These are phyloP conservation scores for Salix brachista DNA, from an alignment of 345 rosid species.

Conservation along the genomic window DNA sequence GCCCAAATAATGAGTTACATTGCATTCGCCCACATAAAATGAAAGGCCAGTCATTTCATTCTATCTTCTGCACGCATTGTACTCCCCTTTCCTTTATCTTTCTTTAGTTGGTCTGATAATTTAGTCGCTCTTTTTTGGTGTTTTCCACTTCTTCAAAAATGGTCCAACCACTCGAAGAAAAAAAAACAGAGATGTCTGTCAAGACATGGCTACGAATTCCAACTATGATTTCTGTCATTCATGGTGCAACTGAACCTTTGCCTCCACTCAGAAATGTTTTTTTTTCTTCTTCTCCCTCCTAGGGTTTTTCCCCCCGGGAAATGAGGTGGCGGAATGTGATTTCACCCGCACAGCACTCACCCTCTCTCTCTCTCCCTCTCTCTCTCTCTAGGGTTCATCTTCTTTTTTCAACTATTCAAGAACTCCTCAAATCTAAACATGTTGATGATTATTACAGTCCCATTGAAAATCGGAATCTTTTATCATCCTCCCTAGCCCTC, in stretches of 20 bases:
- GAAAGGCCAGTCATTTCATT: conserved; percentile 4
- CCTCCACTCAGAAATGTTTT: too few species aligned
- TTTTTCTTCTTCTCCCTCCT: too few species aligned
- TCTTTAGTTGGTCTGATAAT: neutral
- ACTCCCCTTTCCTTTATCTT: neutral
- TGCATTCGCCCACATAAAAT: conserved; percentile 1
- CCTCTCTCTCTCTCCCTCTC: neutral
- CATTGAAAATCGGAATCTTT: neutral
- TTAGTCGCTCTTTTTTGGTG: conserved; percentile 1
- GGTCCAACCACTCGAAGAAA: conserved; percentile 6
- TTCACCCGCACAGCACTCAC: too few species aligned
- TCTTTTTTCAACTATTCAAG: neutral
- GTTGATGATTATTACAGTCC: neutral
- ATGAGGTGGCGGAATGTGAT: neutral
- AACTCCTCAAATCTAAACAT: neutral
- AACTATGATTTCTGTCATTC: conserved; percentile 8
- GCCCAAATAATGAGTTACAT: conserved; percentile 13
- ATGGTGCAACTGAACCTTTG: neutral
- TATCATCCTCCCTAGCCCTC: too few species aligned
- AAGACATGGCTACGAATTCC: neutral
- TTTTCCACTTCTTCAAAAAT: conserved; percentile 8
- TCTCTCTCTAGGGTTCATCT: neutral
- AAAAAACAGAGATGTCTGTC: neutral
- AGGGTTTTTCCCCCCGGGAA: neutral
- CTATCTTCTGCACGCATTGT: neutral